Evolutionary conservation across 2,329 filamentous ascomycete genomes (phyloP), one percentile per base, ranked within the genome.

Genomic region (Pseudogymnoascus sp.): DNA sequence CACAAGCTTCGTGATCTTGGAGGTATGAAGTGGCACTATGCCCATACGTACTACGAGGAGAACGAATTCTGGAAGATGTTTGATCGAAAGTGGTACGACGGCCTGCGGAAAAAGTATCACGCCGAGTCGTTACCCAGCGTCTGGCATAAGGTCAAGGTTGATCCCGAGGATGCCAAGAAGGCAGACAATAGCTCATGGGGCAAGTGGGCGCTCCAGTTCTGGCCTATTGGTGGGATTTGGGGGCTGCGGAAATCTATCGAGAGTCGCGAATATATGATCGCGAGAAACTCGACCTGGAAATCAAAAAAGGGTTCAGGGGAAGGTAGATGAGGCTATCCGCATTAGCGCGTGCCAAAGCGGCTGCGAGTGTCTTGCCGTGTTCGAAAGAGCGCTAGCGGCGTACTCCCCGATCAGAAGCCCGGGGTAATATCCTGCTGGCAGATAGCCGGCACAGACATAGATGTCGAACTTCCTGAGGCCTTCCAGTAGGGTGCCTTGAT

Each of bases 1-100:
- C 75, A 77, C 18, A 87, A 88, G 70, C 82, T 92, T 3, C 77
- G 78, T 58, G 79, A 84, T 66, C 80, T 94, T 0, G 86, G 86
- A 55, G 91, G 90, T 2, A 84, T 88, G 77, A 95, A 95, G 77
- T 94, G 90, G 88, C 78, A 95, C 10, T 95, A 96, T 73, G 90
- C 90, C 2, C 88, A 93, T 69, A 88, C 89, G 0, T 95, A 92
- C 76, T 94, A 94, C 73, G 80, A 82, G n/a, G 82, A 88, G 70
- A 76, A 80, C 0, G 84, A 89, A 70, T 91, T 89, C 74, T 89
- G 86, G 86, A 69, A 75, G 35, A 77, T 85, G 60, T 89, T 89
- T 71, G 78, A 83, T 58, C 74, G 76, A 45, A 68, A 71, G 13
- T 84, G 80, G 80, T 90, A 91, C 71, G 81, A 88, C 33, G 76